These are phyloP conservation scores for Eremothecium gossypii DNA, from an alignment of 1,139 yeast species.

Conservation along the genomic window DNA sequence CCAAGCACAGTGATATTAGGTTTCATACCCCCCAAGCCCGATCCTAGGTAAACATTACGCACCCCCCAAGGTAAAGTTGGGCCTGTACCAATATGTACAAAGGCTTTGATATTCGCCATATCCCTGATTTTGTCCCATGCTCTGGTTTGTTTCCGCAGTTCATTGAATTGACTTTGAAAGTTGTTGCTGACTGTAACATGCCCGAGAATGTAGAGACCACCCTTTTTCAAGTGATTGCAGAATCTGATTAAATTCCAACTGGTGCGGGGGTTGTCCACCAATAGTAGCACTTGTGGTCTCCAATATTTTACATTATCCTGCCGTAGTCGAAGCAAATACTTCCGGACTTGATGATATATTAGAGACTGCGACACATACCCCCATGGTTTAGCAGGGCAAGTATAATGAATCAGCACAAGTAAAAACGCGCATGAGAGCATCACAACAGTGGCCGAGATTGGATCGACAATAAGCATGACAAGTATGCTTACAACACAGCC, in stretches of 20 bases:
- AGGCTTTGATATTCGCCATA: slow-evolving; percentile 70
- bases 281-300: slow-evolving; percentile 85
- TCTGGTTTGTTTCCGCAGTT: slow-evolving; percentile 57
- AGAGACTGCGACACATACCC: slow-evolving; percentile 94
- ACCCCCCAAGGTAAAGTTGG: slow-evolving; percentile 95
- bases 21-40: slow-evolving; percentile 94
- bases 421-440: slow-evolving; percentile 55
- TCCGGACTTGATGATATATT: slow-evolving; percentile 91
- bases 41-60: slow-evolving; percentile 78
- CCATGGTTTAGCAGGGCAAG: slow-evolving; percentile 92
- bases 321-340: slow-evolving; percentile 68
- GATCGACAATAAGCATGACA: slow-evolving; percentile 94
- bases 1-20: slow-evolving; percentile 93
- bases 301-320: slow-evolving; percentile 94
- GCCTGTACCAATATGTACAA: slow-evolving; percentile 85
- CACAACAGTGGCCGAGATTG: slow-evolving; percentile 71
- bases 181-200: slow-evolving; percentile 62
- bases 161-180: slow-evolving; percentile 54
- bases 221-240: slow-evolving; percentile 89
- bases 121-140: slow-evolving; percentile 86
- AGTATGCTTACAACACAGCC: slow-evolving; percentile 63
- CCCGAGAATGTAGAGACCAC: slow-evolving; percentile 85
- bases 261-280: slow-evolving; percentile 85
- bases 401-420: slow-evolving; percentile 73
- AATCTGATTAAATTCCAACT: slow-evolving; percentile 89